phyloP scores from a whole-genome alignment of 1,284 basidiomycete genomes.

The Moniliella sp. region DNA sequence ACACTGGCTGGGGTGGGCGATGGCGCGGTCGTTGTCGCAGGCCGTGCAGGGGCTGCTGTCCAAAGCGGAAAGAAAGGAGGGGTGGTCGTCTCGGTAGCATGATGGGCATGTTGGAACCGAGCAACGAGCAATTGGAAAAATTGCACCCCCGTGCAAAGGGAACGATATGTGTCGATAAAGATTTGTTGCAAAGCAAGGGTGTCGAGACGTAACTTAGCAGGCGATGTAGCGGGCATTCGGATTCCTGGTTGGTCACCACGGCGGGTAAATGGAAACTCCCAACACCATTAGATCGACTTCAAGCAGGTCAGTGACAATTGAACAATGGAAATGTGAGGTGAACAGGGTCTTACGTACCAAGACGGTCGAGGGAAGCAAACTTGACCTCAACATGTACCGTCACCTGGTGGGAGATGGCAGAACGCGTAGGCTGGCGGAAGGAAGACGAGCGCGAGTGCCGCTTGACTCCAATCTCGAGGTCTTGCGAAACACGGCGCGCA shows the following conservation, averaged over 20 bases:
- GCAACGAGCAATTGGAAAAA: conserved; percentile 23
- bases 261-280: conserved; percentile 19
- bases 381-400: no score
- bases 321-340: no score
- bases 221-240: conserved; percentile 4
- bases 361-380: no score
- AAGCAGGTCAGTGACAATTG: no score
- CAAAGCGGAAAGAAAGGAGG: background rate
- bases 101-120: conserved; percentile 20
- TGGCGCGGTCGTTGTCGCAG: conserved; percentile 20
- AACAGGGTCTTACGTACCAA: no score
- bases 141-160: conserved; percentile 11
- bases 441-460: no score
- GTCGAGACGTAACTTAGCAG: conserved; percentile 13
- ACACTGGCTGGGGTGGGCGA: no score
- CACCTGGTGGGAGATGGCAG: no score
- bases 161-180: conserved; percentile 21
- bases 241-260: conserved; percentile 5
- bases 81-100: conserved; percentile 11
- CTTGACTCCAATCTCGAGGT: no score
- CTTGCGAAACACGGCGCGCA: no score
- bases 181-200: conserved; percentile 13
- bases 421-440: no score
- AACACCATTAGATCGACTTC: conserved; percentile 25
- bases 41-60: conserved; percentile 7